Percentiles rank a stretch among this genome's conserved stretches.
These are phyloP conservation scores for Cyclostephanos invisitatus DNA, from an alignment of 108 stramenopile genomes.

Conservation along the genomic window DNA sequence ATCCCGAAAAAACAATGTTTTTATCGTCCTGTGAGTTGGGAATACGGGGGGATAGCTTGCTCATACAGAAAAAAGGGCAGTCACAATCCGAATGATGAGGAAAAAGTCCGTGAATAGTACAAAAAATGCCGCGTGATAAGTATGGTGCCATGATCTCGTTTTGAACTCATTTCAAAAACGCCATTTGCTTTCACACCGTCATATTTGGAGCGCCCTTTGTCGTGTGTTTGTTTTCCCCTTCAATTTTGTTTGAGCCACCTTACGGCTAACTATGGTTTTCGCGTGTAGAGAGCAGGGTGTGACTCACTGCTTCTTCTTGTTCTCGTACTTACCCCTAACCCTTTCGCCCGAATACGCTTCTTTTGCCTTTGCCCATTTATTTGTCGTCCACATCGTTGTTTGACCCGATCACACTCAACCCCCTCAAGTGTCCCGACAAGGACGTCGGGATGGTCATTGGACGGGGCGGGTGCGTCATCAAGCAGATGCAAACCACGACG, in stretches of 20 bases:
- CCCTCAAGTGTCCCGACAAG: slow-evolving; percentile 63
- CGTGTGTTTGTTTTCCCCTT: neutral
- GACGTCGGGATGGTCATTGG: slow-evolving; percentile 93
- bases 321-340: neutral
- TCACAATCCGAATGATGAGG: neutral
- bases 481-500: slow-evolving; percentile 81
- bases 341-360: neutral
- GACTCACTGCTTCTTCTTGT: neutral
- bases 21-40: neutral
- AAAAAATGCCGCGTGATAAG: neutral
- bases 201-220: slow-evolving; percentile 13
- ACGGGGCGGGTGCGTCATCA: slow-evolving; percentile 83
- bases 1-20: slow-evolving; percentile 4
- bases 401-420: neutral
- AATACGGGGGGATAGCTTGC: neutral
- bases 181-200: slow-evolving; percentile 2
- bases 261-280: neutral
- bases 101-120: neutral
- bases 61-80: neutral
- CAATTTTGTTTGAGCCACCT: neutral
- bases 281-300: slow-evolving; percentile 7
- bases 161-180: slow-evolving; percentile 8
- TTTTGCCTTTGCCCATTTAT: neutral
- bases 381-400: neutral
- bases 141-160: slow-evolving; percentile 4